Evolutionary conservation across 2,329 filamentous ascomycete genomes (phyloP), one percentile per base, ranked within the genome.

Genomic region (Leptographium lundbergii): DNA sequence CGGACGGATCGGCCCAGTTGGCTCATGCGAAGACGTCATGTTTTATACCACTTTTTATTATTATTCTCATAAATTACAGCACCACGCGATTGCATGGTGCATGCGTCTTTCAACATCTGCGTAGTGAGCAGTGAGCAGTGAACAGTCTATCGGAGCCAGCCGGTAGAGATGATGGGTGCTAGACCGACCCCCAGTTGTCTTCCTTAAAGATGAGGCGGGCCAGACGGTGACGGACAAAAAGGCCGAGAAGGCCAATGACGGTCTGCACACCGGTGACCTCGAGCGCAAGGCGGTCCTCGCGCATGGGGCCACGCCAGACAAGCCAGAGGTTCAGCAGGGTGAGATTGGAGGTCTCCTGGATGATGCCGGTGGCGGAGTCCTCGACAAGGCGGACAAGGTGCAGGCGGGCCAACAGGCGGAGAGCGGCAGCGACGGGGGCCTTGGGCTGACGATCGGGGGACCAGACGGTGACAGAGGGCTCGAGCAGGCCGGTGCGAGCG

Each of bases 311-410:
- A 70, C 91, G 86, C 89, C 91, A 95, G 57, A 97, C 89, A 62
- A 99, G 77, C 92, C 92, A 99, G 59, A 99, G 79, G 70, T 99
- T 99, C 65, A 99, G 78, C 54, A 99, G 81, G 10, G 94, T 99
- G 63, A 99, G 80, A 72, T 99, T 99, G 64, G 84, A 90, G 24
- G 86, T 92, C 72, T 94, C 87, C 27, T 83, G 75, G 66, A 97
- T 87, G 64, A 78, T 74, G 10, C 88, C 89, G 64, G 79, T 88
- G 22, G 85, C 74, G 42, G 83, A 77, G 67, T 92, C 84, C 56
- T 77, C 80, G 61, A 78, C 82, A 50, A 96, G 74, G 54, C 82
- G 79, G 58, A 96, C 70, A 57, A 97, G 75, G 62, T 77, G 79
- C 59, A 96, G 68, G 62, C 75, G 78, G 66, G 85, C 81, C 59